phyloP scores from a whole-genome alignment of 768 basidiomycete genomes.

The Panaeolus papilionaceus region DNA sequence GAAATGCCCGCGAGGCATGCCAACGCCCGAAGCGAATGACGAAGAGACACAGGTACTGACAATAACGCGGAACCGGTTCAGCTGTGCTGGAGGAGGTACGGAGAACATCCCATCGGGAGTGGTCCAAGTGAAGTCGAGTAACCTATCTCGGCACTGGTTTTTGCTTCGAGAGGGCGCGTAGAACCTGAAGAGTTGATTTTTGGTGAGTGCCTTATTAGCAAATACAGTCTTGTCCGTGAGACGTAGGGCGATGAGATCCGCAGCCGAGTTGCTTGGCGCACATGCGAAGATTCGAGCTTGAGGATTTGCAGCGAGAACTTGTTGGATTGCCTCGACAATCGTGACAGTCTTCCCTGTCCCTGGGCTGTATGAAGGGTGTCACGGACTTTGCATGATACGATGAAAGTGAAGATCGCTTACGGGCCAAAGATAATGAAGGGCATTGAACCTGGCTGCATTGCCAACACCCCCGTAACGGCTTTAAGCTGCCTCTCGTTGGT shows the following conservation, averaged over 20 bases:
- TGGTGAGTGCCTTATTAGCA: not conserved
- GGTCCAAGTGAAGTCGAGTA: slow-evolving; percentile 43
- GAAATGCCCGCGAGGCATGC: slow-evolving; percentile 66
- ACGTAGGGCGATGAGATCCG: slow-evolving; percentile 59
- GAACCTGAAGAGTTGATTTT: slow-evolving; percentile 53
- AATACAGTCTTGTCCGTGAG: slow-evolving; percentile 31
- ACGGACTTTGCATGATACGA: not conserved
- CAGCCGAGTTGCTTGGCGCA: slow-evolving; percentile 73
- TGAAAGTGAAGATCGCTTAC: slow-evolving; percentile 41
- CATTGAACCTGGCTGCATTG: slow-evolving; percentile 49
- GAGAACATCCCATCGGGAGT: slow-evolving; percentile 45
- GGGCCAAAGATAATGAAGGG: slow-evolving; percentile 72
- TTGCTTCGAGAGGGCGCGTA: slow-evolving; percentile 56
- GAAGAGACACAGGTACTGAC: slow-evolving; percentile 72
- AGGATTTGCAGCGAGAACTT: slow-evolving; percentile 51
- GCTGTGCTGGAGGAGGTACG: slow-evolving; percentile 40
- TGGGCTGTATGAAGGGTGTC: slow-evolving; percentile 41
- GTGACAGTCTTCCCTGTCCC: slow-evolving; percentile 76
- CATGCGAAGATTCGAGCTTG: slow-evolving; percentile 61
- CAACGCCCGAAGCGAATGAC: slow-evolving; percentile 58
- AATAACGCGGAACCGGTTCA: slow-evolving; percentile 57
- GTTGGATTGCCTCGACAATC: slow-evolving; percentile 64
- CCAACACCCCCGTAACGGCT: slow-evolving; percentile 54
- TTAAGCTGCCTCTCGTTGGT: slow-evolving; percentile 53
- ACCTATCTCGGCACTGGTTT: slow-evolving; percentile 49